These are phyloP conservation scores for Hericium coralloides DNA, from an alignment of 768 basidiomycete species.

Conservation along the genomic window DNA sequence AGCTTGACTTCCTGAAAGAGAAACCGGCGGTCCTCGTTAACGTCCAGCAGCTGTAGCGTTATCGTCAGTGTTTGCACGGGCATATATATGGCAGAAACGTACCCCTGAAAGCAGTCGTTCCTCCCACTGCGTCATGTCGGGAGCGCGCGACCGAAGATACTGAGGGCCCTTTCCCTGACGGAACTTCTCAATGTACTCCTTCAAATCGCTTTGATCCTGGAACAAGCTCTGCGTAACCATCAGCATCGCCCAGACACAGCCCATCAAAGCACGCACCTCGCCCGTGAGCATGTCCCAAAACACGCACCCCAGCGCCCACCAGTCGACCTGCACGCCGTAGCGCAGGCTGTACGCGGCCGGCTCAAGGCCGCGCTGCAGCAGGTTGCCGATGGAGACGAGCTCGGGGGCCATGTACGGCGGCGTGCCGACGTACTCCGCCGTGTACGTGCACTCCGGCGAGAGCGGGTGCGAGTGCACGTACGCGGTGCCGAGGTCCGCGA, in stretches of 20 bases:
- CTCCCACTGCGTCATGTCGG: constrained; percentile 6
- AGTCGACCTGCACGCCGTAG: constrained; percentile 14
- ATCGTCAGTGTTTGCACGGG: background rate
- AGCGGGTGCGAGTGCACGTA: constrained; percentile 10
- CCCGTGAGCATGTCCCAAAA: constrained; percentile 12
- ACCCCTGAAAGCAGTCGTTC: constrained; percentile 10
- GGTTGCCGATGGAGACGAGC: constrained; percentile 5
- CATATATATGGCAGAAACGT: background rate
- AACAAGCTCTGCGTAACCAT: constrained; percentile 2
- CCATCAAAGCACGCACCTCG: background rate
- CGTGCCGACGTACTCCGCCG: constrained; percentile 11
- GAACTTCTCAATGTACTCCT: constrained; percentile 8
- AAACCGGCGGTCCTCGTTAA: constrained; percentile 8
- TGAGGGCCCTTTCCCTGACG: constrained; percentile 4
- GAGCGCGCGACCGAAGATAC: constrained; percentile 6
- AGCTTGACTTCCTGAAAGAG: constrained; percentile 10
- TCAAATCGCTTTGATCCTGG: constrained; percentile 8
- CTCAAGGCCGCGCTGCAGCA: constrained; percentile 7
- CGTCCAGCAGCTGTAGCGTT: constrained; percentile 4
- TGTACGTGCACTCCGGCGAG: constrained; percentile 7
- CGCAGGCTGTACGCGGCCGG: constrained; percentile 4
- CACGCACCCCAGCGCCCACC: constrained; percentile 16
- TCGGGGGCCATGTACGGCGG: constrained; percentile 12
- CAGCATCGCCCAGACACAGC: background rate
- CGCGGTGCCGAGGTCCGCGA: constrained; percentile 13